Base-by-base conservation (phyloP, 805 yeast species). In the Starmerella vaccinii region DNA sequence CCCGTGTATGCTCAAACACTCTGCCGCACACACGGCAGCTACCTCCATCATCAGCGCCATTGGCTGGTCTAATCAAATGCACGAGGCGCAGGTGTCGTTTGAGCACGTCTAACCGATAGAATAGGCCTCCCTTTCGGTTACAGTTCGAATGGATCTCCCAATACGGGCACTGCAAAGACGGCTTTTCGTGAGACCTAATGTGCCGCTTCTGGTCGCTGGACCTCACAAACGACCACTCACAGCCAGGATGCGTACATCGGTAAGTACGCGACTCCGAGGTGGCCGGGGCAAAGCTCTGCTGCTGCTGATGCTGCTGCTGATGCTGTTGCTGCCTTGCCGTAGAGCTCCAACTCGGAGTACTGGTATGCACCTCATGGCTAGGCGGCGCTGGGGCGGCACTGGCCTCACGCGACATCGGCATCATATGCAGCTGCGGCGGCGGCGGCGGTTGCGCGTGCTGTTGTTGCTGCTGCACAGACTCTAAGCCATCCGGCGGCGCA, bases 121-220 rank as follows among this genome's bases (percentile, higher is more conserved):
- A 84, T 0, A 85, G 76, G 15, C 90, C 89, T 19, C 83, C 85
- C 56, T 81, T 82, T 49, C 83, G 71, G 63, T 83, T 92, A 62
- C 89, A 83, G 6, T 83, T 76, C 4, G 81, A 78, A 57, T 80
- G 84, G 23, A 73, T 69, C 49, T 72, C 71, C 84, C 84, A 82
- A 65, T 73, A 83, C 2, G 90, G 90, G 61, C 90, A 83, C 55
- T 76, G 81, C 59, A 78, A 78, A 52, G 72, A 73, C 2, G 89
- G 89, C 46, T 76, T 72, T 39, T 73, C 71, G 61, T 83, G 90
- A 3, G 85, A 79, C 55, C 81, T 74, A 18, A 74, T 56, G 60
- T 83, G 90, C 48, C 90, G 71, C 39, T 83, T 72, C 59, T 81
- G 74, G 62, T 83, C 90, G 46, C 83, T 76, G 49, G 76, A 79